Evolutionary conservation across 176 grass and related monocot species (phyloP), one percentile per base, ranked within the genome.

Genomic region (Phoenix dactylifera): DNA sequence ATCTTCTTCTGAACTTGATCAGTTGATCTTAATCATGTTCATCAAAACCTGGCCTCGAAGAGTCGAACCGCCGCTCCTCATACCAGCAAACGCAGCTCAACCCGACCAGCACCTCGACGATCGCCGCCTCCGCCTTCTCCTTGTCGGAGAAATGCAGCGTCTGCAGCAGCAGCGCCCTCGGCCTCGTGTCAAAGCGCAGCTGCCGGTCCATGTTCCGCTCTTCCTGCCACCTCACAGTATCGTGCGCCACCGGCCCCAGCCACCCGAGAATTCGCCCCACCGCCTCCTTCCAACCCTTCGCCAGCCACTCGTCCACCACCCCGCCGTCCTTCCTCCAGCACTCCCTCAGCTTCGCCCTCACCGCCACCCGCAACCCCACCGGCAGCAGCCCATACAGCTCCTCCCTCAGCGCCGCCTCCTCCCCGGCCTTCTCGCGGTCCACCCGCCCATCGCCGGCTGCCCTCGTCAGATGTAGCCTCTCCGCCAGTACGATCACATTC

Each of bases 71-170:
- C 60, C 74, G 77, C 15, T 85, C 83, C 20, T 82, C 72, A 26
- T 85, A 91, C 87, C 92, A 85, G 24, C 81, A 85, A 9, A 84
- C 69, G 51, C 87, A 78, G 64, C 87, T 91, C 26, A 91, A 75
- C 18, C 70, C 66, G 54, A 97, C 76, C 50, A 97, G 81, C 65
- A 91, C 80, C 70, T 91, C 81, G 15, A 91, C 76, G 28, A 90
- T 79, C 7, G 78, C 81, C 10, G 78, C 73, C 60, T 97, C 78
- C 50, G 81, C 68, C 87, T 91, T 97, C 19, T 49, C 54, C 55
- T 59, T 54, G 51, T 97, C 84, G 0, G 92, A 83, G 54, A 97
- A 88, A 72, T 91, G 92, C 54, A 97, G 66, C 22, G 92, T 91
- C 69, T 97, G 86, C 78, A 97, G 70, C 76, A 70, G 70, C 5